Conservation (phyloP, 495 filamentous ascomycete genomes). For the Letharia columbiana region DNA sequence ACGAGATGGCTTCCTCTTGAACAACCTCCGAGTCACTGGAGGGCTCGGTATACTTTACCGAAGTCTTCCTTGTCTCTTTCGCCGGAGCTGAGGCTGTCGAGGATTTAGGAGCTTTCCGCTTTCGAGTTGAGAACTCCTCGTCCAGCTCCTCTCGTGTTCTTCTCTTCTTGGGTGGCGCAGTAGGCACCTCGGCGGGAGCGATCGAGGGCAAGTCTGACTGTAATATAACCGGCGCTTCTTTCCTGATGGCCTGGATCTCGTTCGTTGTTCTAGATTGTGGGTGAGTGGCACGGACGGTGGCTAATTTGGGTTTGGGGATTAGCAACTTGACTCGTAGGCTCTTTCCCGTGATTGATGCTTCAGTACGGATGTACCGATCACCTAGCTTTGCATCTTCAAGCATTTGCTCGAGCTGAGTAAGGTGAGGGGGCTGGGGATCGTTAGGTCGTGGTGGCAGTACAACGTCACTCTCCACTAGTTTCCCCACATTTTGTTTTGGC, state of each 20-base stretch:
- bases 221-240: conserved; percentile 10
- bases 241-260: not conserved
- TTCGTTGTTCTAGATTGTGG: conserved; percentile 4
- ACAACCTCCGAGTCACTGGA: conserved; percentile 23
- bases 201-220: conserved; percentile 23
- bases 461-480: conserved; percentile 8
- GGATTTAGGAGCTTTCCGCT: conserved; percentile 13
- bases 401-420: conserved; percentile 17
- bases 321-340: conserved; percentile 19
- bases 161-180: conserved; percentile 14
- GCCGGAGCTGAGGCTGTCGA: not conserved
- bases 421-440: not conserved
- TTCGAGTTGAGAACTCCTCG: conserved; percentile 21
- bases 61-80: conserved; percentile 5
- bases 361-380: conserved; percentile 23
- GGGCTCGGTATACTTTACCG: conserved; percentile 16
- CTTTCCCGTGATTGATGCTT: conserved; percentile 25
- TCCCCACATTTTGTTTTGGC: conserved; percentile 21
- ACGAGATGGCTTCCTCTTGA: conserved; percentile 10
- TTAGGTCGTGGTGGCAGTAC: not conserved
- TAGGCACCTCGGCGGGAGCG: conserved; percentile 6
- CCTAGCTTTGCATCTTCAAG: conserved; percentile 24
- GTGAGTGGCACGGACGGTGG: not conserved
- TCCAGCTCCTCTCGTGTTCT: conserved; percentile 20
- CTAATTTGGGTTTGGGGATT: conserved; percentile 21